Conservation (phyloP, 2,329 filamentous ascomycete genomes). For the Aspergillus hortae region DNA sequence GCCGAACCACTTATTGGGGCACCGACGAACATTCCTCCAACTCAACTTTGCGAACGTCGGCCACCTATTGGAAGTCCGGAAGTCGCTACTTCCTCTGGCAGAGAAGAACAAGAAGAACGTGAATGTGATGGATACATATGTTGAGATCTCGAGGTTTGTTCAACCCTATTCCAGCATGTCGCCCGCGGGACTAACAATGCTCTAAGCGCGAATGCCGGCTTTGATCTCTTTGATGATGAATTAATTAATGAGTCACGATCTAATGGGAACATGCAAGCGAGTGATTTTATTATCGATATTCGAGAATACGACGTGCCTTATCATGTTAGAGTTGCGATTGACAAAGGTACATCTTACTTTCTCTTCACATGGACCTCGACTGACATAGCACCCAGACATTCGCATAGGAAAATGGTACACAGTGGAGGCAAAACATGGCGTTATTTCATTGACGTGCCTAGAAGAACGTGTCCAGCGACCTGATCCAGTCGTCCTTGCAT, state of each 20-base stretch:
- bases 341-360: slow-evolving; percentile 59
- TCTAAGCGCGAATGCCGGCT: slow-evolving; percentile 68
- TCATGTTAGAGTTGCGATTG: slow-evolving; percentile 97
- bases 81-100: slow-evolving; percentile 81
- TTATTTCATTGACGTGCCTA: slow-evolving; percentile 77
- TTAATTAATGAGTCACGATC: slow-evolving; percentile 75
- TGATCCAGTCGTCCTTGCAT: slow-evolving; percentile 98
- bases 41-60: slow-evolving; percentile 82
- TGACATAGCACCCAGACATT: slow-evolving; percentile 61
- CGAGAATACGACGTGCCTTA: slow-evolving; percentile 99
- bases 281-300: slow-evolving; percentile 97
- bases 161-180: not conserved
- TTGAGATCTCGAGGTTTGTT: slow-evolving; percentile 78
- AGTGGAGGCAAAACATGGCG: slow-evolving; percentile 88
- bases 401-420: slow-evolving; percentile 96
- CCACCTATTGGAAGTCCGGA: slow-evolving; percentile 80
- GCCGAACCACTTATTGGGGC: slow-evolving; percentile 93
- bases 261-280: slow-evolving; percentile 80
- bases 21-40: slow-evolving; percentile 82
- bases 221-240: slow-evolving; percentile 94
- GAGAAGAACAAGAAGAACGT: slow-evolving; percentile 96
- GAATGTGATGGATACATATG: slow-evolving; percentile 97
- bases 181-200: slow-evolving; percentile 16
- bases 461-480: slow-evolving; percentile 85
- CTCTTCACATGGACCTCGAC: slow-evolving; percentile 19